These are phyloP conservation scores for Hamigera avellanea DNA, from an alignment of 495 filamentous ascomycete species.

Conservation along the genomic window DNA sequence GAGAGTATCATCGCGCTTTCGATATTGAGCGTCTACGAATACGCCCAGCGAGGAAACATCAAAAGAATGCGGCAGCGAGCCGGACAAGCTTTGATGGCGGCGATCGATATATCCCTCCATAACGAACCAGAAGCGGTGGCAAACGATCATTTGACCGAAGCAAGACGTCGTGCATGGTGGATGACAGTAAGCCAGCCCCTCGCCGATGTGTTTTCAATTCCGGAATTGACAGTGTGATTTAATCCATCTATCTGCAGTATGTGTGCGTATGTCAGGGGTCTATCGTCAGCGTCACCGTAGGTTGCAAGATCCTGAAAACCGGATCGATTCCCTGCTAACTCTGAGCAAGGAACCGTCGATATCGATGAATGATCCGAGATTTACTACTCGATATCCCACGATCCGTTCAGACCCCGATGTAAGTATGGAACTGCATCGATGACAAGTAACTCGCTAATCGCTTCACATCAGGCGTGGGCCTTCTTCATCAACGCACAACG, in stretches of 20 bases:
- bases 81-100: conserved; percentile 31
- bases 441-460: conserved; percentile 8
- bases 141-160: no score
- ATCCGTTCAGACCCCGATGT: conserved; percentile 43
- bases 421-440: conserved; percentile 5
- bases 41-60: conserved; percentile 40
- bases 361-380: conserved; percentile 43
- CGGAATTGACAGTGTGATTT: no score
- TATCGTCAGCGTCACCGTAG: conserved; percentile 48
- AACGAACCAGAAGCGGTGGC: no score
- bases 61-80: conserved; percentile 37
- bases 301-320: conserved; percentile 1
- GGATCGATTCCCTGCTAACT: no score
- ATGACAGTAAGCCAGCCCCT: no score
- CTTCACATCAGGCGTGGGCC: conserved; percentile 33
- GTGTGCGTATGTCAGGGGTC: no score
- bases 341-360: conserved; percentile 31
- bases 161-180: no score
- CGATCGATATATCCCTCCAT: conserved; percentile 33
- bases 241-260: no score
- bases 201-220: no score
- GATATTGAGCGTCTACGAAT: conserved; percentile 40
- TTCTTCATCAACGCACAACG: conserved; percentile 46
- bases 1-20: conserved; percentile 39
- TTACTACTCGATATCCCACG: conserved; percentile 42